Conservation (phyloP, 495 filamentous ascomycete species). For the Penicillium pulvis region DNA sequence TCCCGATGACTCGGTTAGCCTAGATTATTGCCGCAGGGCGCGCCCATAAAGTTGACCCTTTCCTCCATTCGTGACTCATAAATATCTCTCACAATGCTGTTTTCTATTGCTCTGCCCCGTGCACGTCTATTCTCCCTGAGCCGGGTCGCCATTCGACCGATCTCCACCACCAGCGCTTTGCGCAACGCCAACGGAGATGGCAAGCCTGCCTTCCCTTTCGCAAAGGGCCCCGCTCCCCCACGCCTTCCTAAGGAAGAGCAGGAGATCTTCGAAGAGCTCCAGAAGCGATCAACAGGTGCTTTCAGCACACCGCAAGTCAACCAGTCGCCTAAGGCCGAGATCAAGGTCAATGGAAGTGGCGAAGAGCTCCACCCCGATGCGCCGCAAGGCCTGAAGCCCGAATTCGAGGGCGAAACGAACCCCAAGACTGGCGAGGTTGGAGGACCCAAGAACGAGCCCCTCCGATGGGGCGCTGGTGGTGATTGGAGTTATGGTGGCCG, state of each 20-base stretch:
- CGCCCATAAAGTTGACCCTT: slow-evolving; percentile 1
- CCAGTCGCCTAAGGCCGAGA: slow-evolving; percentile 33
- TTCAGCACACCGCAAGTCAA: slow-evolving; percentile 64
- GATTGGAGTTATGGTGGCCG: slow-evolving; percentile 98
- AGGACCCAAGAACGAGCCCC: slow-evolving; percentile 95
- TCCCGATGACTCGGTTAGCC: background rate
- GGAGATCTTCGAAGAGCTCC: slow-evolving; percentile 88
- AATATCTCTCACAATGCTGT: slow-evolving; percentile 18
- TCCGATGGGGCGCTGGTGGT: slow-evolving; percentile 77
- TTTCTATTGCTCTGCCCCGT: slow-evolving; percentile 19
- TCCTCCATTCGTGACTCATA: slow-evolving; percentile 7
- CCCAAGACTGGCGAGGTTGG: slow-evolving; percentile 96
- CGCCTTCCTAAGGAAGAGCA: slow-evolving; percentile 86
- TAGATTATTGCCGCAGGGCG: slow-evolving; percentile 10
- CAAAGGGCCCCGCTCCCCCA: slow-evolving; percentile 69
- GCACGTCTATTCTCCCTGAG: slow-evolving; percentile 21
- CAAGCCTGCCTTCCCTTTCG: slow-evolving; percentile 42
- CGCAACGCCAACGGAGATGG: slow-evolving; percentile 30
- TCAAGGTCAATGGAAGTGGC: slow-evolving; percentile 54
- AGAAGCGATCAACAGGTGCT: slow-evolving; percentile 68
- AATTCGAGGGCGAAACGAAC: slow-evolving; percentile 92
- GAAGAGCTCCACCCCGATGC: slow-evolving; percentile 72
- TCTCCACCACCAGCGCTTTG: slow-evolving; percentile 36
- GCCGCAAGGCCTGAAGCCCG: slow-evolving; percentile 73
- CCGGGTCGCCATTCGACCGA: slow-evolving; percentile 30